Conservation (phyloP, 805 yeast genomes). For the Yamadazyma philogaea region DNA sequence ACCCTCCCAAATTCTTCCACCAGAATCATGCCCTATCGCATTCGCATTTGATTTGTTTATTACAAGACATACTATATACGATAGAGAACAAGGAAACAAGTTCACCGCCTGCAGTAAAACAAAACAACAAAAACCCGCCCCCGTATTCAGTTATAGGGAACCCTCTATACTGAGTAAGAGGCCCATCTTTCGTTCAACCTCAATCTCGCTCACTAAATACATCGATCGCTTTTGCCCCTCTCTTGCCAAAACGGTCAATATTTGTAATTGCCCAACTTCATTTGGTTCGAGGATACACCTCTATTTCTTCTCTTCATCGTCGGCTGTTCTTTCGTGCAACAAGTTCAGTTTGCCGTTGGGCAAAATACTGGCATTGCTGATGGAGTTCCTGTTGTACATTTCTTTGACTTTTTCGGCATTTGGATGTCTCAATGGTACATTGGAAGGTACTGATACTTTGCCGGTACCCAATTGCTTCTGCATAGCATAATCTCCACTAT, state of each 20-base stretch:
- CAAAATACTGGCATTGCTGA: slow-evolving; percentile 46
- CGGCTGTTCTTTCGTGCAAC: slow-evolving; percentile 50
- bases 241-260: no score
- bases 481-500: slow-evolving; percentile 92
- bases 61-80: neutral
- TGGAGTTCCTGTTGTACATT: slow-evolving; percentile 54
- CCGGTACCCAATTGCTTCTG: slow-evolving; percentile 41
- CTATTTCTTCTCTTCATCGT: slow-evolving; percentile 16
- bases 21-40: neutral
- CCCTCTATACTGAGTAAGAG: no score
- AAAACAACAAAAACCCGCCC: neutral
- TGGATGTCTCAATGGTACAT: slow-evolving; percentile 45
- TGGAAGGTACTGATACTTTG: slow-evolving; percentile 28
- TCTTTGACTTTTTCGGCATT: slow-evolving; percentile 58
- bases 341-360: slow-evolving; percentile 51
- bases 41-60: neutral
- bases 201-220: neutral
- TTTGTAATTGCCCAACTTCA: no score
- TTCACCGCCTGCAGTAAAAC: neutral
- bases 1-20: neutral
- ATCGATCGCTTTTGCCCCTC: neutral
- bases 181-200: no score
- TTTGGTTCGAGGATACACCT: no score
- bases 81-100: neutral
- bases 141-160: no score